Conservation (phyloP, 2,329 filamentous ascomycete species). For the Leptodontidium sp. region DNA sequence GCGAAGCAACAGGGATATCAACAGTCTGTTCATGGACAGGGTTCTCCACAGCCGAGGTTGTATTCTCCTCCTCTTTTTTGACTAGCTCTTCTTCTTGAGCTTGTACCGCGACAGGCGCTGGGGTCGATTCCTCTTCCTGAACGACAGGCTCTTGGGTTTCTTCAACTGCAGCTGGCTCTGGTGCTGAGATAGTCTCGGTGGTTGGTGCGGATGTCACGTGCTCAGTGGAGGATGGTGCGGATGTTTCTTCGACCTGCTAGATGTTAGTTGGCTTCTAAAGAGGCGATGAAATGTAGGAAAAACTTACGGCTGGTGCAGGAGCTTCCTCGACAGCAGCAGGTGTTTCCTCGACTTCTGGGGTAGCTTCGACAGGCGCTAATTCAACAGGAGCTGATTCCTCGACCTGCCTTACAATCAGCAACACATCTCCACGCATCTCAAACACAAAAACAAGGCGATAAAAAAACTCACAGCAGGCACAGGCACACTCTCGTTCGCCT, state of each 20-base stretch:
- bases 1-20: constrained; percentile 12
- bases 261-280: not conserved
- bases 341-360: not conserved
- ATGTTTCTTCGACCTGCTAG: constrained; percentile 10
- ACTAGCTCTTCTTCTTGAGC: not conserved
- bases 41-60: constrained; percentile 13
- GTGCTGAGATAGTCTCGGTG: not conserved
- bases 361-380: not conserved
- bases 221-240: not conserved
- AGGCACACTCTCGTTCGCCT: not conserved
- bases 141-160: not conserved
- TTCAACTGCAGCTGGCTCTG: not conserved
- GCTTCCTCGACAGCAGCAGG: not conserved
- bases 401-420: not conserved
- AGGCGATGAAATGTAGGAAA: not conserved
- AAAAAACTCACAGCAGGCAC: not conserved
- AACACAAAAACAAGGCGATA: not conserved
- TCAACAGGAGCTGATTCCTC: not conserved
- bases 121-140: not conserved
- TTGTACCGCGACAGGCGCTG: not conserved
- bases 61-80: constrained; percentile 16
- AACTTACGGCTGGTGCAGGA: constrained; percentile 6
- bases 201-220: constrained; percentile 1
- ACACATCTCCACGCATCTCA: not conserved
- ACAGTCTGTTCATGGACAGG: constrained; percentile 3